These are phyloP conservation scores for Geotrichum candidum DNA, from an alignment of 1,139 yeast genomes.

Conservation along the genomic window DNA sequence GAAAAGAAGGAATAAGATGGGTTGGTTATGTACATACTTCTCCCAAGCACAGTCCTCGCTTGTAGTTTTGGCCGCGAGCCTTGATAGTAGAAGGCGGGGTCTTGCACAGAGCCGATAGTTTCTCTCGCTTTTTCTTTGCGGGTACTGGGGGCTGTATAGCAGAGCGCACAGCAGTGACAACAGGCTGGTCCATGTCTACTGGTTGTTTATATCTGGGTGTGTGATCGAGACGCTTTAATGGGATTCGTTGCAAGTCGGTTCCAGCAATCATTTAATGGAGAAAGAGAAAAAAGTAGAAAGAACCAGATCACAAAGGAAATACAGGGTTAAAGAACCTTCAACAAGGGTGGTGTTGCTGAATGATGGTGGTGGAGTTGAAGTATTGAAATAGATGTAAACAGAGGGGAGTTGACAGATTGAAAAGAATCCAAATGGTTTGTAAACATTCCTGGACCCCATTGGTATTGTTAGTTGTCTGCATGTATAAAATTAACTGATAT, in stretches of 20 bases:
- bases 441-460: neutral
- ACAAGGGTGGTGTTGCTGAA: neutral
- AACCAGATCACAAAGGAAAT: neutral
- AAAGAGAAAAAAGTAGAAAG: neutral
- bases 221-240: slow-evolving; percentile 1
- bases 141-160: neutral
- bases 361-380: neutral
- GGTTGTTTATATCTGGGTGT: neutral
- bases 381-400: neutral
- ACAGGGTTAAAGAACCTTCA: neutral
- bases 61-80: slow-evolving; percentile 67
- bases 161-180: neutral
- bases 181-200: neutral
- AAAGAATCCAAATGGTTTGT: neutral
- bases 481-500: neutral
- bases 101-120: slow-evolving; percentile 79
- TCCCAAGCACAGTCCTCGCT: slow-evolving; percentile 86
- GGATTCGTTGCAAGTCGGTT: slow-evolving; percentile 2
- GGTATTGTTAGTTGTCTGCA: neutral
- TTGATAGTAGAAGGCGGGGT: slow-evolving; percentile 92
- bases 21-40: slow-evolving; percentile 40
- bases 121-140: slow-evolving; percentile 69
- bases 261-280: slow-evolving; percentile 3
- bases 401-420: neutral
- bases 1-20: neutral